Evolutionary conservation across 257 asterid species (phyloP).

Genomic region (Verbascum thapsus): DNA sequence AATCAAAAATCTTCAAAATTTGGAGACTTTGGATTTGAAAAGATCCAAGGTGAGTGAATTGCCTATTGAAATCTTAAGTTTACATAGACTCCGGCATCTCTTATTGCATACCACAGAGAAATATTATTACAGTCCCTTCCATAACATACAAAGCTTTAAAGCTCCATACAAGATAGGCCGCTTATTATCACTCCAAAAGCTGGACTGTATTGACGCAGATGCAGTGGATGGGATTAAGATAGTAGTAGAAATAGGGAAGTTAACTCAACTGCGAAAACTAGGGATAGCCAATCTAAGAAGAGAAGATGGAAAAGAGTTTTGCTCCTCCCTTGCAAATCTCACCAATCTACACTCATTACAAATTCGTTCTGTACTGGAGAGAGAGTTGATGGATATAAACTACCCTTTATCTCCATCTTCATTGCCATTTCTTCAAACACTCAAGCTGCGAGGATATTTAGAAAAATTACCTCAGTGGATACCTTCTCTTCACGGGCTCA

Average conservation of each 20-base stretch:
- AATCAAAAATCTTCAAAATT: slow-evolving; percentile 26
- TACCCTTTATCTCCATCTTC: background rate
- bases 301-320: slow-evolving; percentile 30
- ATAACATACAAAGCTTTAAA: background rate
- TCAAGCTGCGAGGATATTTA: background rate
- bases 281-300: slow-evolving; percentile 19
- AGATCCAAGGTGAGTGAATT: slow-evolving; percentile 7
- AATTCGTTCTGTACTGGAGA: background rate
- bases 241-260: slow-evolving; percentile 27
- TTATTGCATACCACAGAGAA: background rate
- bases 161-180: slow-evolving; percentile 10
- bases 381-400: slow-evolving; percentile 12
- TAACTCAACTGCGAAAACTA: slow-evolving; percentile 15
- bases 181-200: background rate
- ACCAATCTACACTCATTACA: background rate
- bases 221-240: background rate
- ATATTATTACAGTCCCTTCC: background rate
- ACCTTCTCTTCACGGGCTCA: slow-evolving; percentile 3
- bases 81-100: slow-evolving; percentile 27
- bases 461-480: slow-evolving; percentile 27
- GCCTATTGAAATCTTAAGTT: slow-evolving; percentile 25
- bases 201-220: background rate
- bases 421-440: background rate
- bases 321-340: slow-evolving; percentile 26
- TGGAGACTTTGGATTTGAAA: slow-evolving; percentile 16